A percentile compares a stretch with the other conserved stretches of the same genome.
Evolutionary conservation across 1,139 yeast species (phyloP).

Genomic region (Meyerozyma sp.): DNA sequence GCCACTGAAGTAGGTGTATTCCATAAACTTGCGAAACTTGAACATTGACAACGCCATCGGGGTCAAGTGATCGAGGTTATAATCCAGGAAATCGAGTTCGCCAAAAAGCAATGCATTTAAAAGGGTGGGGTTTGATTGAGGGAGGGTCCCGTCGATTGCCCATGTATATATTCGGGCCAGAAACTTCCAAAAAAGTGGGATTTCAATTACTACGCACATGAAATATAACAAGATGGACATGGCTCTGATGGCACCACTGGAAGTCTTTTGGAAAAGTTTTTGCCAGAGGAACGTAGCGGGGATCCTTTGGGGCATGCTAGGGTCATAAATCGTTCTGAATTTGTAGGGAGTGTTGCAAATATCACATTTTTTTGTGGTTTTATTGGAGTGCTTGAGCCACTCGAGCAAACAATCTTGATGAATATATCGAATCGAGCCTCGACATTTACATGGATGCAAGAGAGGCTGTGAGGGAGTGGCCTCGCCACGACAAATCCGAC

Average conservation of each 20-base stretch:
- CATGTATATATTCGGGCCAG: conserved; percentile 49
- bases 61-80: conserved; percentile 2
- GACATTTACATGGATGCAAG: conserved; percentile 88
- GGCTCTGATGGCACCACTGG: conserved; percentile 18
- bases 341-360: conserved; percentile 77
- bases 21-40: conserved; percentile 19
- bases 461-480: conserved; percentile 76
- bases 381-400: conserved; percentile 72
- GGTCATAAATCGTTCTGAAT: conserved; percentile 67
- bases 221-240: conserved; percentile 29
- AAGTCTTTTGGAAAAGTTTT: conserved; percentile 28
- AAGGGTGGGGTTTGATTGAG: conserved; percentile 30
- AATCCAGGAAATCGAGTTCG: conserved; percentile 18
- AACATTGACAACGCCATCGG: conserved; percentile 3
- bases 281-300: conserved; percentile 47
- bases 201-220: conserved; percentile 41
- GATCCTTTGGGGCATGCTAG: conserved; percentile 60
- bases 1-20: conserved; percentile 39
- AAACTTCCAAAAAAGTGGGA: conserved; percentile 55
- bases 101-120: conserved; percentile 47
- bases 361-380: conserved; percentile 69
- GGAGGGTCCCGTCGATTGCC: conserved; percentile 47
- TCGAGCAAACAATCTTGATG: conserved; percentile 90
- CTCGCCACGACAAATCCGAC: conserved; percentile 94
- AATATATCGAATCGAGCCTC: conserved; percentile 88